Evolutionary conservation across 768 basidiomycete genomes (phyloP).

Genomic region (Suillus clintonianus): DNA sequence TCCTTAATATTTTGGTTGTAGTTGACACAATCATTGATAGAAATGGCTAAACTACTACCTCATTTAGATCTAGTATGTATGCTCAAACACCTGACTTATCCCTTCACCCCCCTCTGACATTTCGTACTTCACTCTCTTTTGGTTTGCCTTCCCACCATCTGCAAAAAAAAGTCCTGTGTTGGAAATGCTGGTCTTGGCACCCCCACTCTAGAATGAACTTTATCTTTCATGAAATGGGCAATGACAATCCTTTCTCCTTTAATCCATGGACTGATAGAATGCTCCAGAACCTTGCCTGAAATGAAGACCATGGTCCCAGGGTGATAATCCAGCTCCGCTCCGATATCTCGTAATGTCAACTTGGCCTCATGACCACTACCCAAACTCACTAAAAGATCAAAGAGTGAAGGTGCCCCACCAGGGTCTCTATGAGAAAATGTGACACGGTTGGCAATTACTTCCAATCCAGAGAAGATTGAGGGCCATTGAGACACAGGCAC

Average conservation of each 20-base stretch:
- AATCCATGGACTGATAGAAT: background rate
- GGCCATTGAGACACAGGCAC: slow-evolving; percentile 1
- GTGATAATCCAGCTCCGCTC: background rate
- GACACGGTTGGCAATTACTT: slow-evolving; percentile 4
- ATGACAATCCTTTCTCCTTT: background rate
- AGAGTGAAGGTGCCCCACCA: background rate
- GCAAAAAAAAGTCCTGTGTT: background rate
- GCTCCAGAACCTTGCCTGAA: background rate
- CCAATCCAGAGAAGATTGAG: slow-evolving; percentile 3
- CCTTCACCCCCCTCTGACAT: background rate
- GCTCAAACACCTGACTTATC: background rate
- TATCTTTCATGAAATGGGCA: slow-evolving; percentile 1
- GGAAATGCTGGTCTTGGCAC: background rate
- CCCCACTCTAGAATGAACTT: background rate
- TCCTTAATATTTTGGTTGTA: no score
- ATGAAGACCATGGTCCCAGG: background rate
- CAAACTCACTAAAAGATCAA: slow-evolving; percentile 8
- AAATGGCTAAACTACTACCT: no score
- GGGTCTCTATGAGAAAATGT: background rate
- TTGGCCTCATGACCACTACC: background rate
- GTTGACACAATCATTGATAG: no score
- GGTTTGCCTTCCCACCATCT: background rate
- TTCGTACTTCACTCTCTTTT: background rate
- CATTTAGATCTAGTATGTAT: background rate
- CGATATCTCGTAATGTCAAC: background rate